Base-by-base conservation (phyloP, 169 alveolate species). In the Plasmodium knowlesi region DNA sequence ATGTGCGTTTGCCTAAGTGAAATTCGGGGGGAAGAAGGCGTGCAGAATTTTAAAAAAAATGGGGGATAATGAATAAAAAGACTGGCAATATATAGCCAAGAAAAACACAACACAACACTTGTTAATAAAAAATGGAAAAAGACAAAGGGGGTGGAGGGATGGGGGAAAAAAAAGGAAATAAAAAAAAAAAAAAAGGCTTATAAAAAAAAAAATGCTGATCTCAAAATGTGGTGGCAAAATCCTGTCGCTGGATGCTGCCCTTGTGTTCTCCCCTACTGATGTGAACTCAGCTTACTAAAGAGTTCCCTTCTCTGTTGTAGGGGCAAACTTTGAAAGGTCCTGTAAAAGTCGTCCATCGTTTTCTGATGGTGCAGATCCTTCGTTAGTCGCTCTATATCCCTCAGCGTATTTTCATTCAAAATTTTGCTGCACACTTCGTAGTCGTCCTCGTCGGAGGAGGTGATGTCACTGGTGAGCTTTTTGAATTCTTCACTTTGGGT, bases 391-490 rank as follows among this genome's bases (percentile, higher is more conserved):
- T 89, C 46, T 67, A 89, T 67, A 10, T n/a, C n/a, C 30, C 73
- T 79, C 73, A 89, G 72, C 37, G 74, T 81, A 10, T 71, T 70
- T 54, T 81, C 90, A 61, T 61, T 89, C 61, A 89, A 57, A 80
- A 89, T 41, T 70, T 32, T 89, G 50, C 71, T 89, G 61, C 94
- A 89, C 34, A 46, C 94, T 39, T 57, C 83, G 71, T 89, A 81
- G 76, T 89, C 94, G 53, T 80, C 94, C 9, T 41, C 78, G 19
- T 89, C 94, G 1, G 78, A 43, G 25, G 14, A 37, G n/a, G 32
- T 37, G 54, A 80, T 37, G 76, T 67, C 90, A 19, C 73, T 41
- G 25, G 82, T 30, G 32, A 89, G 41, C 28, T 89, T 61, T 37
- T 89, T 70, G 19, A 89, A 67, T 71, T 89, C 94, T 14, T 78